Evolutionary conservation across 306 rosid genomes (phyloP).

Genomic region (Cucurbita argyrosperma): DNA sequence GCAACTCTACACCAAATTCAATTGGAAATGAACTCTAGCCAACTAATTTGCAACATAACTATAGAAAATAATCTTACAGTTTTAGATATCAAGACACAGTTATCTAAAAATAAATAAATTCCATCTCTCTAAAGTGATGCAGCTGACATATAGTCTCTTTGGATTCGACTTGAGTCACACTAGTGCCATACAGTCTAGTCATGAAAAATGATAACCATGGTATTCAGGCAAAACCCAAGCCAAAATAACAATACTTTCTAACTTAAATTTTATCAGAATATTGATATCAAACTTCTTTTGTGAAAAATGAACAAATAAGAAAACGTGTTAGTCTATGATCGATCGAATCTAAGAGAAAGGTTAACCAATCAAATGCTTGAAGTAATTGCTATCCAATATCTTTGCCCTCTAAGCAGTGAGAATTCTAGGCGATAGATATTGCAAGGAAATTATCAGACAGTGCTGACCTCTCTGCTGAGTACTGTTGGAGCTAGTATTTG

Average conservation of each 20-base stretch:
- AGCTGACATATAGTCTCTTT: not conserved
- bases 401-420: too few relatives aligned
- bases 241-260: not conserved
- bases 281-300: not conserved
- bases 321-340: not conserved
- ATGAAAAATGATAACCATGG: not conserved
- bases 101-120: not conserved
- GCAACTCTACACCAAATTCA: not conserved
- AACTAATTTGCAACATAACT: not conserved
- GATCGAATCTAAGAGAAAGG: not conserved
- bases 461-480: slow-evolving; percentile 60
- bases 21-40: not conserved
- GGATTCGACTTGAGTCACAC: not conserved
- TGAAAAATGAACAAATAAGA: not conserved
- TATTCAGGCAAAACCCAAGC: not conserved
- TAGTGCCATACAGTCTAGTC: not conserved
- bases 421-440: not conserved
- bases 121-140: not conserved
- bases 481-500: slow-evolving; percentile 28
- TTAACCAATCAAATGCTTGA: not conserved
- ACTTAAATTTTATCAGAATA: not conserved
- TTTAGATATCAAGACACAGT: not conserved
- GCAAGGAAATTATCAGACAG: not conserved
- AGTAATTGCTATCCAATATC: not conserved
- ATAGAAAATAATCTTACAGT: not conserved